Evolutionary conservation across 1,284 basidiomycete genomes (phyloP), one percentile per base, ranked within the genome.

Genomic region (Cryptococcus deneoformans): DNA sequence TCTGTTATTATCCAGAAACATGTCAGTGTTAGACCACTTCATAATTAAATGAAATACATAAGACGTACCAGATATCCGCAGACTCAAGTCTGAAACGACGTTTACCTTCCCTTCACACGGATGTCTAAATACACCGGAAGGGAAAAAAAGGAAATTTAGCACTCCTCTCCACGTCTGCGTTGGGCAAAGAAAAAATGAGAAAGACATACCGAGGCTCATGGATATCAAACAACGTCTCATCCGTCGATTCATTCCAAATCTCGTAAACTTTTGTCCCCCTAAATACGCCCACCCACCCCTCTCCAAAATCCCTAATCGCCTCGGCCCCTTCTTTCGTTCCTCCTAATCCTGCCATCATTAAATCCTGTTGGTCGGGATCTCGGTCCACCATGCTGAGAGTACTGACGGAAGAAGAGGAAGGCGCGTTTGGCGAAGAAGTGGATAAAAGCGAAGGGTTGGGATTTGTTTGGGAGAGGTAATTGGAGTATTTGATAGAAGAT

Each of bases 151-250:
- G 5, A 29, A 4, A 29, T 29, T 29, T 29, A 29, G 29, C 29
- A 29, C 5, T 29, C 5, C 29, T 29, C 29, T 29, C 29, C 29
- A 29, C 29, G 29, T 4, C 29, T 29, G 29, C 29, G 29, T 29
- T 29, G 29, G 29, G 29, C 29, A 29, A 29, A 29, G 29, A 29
- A 29, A 29, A 29, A 29, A 29, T 29, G 3, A 29, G 29, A 29
- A 29, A 29, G 4, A 75, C 83, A 50, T 68, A 90, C 88, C 87
- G 81, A 46, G 92, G 89, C 75, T 97, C 93, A 54, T 92, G 83
- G 53, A 96, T 88, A 73, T 97, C 93, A 70, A 97, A 97, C 16
- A 96, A 77, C 61, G 90, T 80, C 2, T 89, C 87, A 75, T 96
- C 92, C 0, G 93, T 96, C 37, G 86, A 84, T 46, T 85, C 81